Base-by-base conservation (phyloP, 768 basidiomycete species). In the Calocybe indica region DNA sequence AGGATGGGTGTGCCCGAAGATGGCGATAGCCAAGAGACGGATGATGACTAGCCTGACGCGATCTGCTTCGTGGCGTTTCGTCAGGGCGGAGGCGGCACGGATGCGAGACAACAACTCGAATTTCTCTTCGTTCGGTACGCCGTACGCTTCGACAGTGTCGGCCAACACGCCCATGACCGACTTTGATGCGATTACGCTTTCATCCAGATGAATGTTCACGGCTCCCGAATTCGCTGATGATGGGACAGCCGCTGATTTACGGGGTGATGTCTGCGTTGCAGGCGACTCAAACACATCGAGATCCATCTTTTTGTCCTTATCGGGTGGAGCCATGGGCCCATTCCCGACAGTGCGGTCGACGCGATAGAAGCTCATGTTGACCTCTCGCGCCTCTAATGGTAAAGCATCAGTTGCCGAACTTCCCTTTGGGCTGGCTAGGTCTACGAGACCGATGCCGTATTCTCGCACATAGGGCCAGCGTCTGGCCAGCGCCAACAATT, bases 61-160 rank as follows among this genome's bases (percentile, higher is more conserved):
- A 14, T 83, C 82, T 22, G 61, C 72, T 49, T 79, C 76, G 48
- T 75, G 72, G 11, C 73, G 79, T 15, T 71, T 73, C 8, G 75
- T 71, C 37, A 95, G 68, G 7, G 82, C 82, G 52, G 79, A 75
- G n/a, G 88, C 85, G 33, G 85, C 72, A 47, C 94, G 82, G 51
- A 95, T 87, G 45, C 87, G 85, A 64, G 88, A 91, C 52, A 95
- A 72, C 6, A 96, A 72, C 61, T 94, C 91, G 58, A 91, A 94
- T 55, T 85, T 88, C 63, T 94, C 92, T 32, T 82, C 76, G 14
- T 86, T 80, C 10, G 92, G 87, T 32, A 96, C 72, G 15, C 75
- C 66, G 56, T 88, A 74, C 15, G 66, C 66, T 55, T 88, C 81
- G 53, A 89, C 71, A 29, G 79, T 68, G 54, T 93, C 87, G 14